phyloP scores from a whole-genome alignment of 2,329 filamentous ascomycete species.

The Colletotrichum eleusines region DNA sequence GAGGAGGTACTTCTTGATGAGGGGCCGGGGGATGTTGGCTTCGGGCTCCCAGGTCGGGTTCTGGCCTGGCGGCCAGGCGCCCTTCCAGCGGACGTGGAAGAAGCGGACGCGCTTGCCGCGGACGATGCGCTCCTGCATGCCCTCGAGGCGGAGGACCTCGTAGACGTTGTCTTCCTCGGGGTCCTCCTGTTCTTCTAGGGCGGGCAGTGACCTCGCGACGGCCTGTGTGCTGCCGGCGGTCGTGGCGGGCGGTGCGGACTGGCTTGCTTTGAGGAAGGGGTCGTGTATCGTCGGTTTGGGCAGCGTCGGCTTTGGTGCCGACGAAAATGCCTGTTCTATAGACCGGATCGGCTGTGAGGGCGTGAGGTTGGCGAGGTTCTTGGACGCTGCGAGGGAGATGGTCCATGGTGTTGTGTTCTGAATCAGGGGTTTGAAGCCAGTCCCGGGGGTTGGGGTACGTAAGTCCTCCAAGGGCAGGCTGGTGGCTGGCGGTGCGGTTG shows the following conservation, averaged over 20 bases:
- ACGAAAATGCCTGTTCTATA: neutral
- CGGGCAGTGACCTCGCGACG: conserved; percentile 6
- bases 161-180: conserved; percentile 48
- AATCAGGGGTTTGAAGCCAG: conserved; percentile 29
- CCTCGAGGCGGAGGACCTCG: conserved; percentile 60
- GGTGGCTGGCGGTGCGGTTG: conserved; percentile 3
- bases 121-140: conserved; percentile 53
- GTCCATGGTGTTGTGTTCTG: conserved; percentile 16
- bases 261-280: neutral
- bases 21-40: conserved; percentile 58
- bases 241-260: conserved; percentile 5
- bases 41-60: conserved; percentile 71
- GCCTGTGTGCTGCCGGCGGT: conserved; percentile 1
- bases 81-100: conserved; percentile 68
- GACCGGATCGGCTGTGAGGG: conserved; percentile 4
- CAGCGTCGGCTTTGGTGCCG: neutral
- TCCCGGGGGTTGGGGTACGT: neutral
- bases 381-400: neutral
- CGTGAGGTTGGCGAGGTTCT: neutral
- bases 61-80: conserved; percentile 66
- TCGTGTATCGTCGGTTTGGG: neutral
- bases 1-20: conserved; percentile 58
- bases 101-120: conserved; percentile 54
- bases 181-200: conserved; percentile 35
- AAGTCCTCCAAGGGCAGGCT: neutral